Base-by-base conservation (phyloP, 257 asterid species). In the Rhazya stricta region DNA sequence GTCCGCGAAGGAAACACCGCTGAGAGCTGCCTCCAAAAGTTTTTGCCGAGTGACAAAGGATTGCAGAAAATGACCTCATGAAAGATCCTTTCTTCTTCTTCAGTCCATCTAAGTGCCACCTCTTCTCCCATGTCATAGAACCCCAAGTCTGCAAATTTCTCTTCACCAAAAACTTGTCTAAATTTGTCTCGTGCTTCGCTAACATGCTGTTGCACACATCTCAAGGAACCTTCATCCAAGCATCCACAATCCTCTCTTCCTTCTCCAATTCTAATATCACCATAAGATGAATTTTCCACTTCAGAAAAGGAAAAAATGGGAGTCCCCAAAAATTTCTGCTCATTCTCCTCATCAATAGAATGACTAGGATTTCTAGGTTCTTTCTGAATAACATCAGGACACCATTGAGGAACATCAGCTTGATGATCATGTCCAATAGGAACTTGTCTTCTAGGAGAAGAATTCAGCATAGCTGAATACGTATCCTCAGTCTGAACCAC, bases 191-290 rank as follows among this genome's bases (percentile, higher is more conserved):
- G 85, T 39, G 92, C 91, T 84, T 92, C 94, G 11, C 75, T 73
- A 29, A 90, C 80, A 61, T 90, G 97, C 67, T 86, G 93, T 79
- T 80, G 89, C 61, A 88, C 95, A 58, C 99, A 94, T 80, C 96
- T 85, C 63, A 88, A 80, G 72, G 99, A 92, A 60, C 95, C 96
- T 84, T 73, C 56, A 74, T 92, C 97, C 46, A 63, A 72, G 79
- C 97, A 94, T 67, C 41, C 51, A 74, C 96, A 90, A 46, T 82
- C 83, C 42, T 57, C 76, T 87, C 91, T 83, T 57, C 95, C 91
- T 61, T 78, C 71, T 37, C 89, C 94, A 71, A 84, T 75, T 39
- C 80, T 79, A 36, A 67, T 70, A 50, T 81, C 86, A 32, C 76
- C 79, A 46, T 69, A 32, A 54, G 81, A 68, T 48, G 86, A 71